These are phyloP conservation scores for Prunus mira DNA, from an alignment of 306 rosid species.

Conservation along the genomic window DNA sequence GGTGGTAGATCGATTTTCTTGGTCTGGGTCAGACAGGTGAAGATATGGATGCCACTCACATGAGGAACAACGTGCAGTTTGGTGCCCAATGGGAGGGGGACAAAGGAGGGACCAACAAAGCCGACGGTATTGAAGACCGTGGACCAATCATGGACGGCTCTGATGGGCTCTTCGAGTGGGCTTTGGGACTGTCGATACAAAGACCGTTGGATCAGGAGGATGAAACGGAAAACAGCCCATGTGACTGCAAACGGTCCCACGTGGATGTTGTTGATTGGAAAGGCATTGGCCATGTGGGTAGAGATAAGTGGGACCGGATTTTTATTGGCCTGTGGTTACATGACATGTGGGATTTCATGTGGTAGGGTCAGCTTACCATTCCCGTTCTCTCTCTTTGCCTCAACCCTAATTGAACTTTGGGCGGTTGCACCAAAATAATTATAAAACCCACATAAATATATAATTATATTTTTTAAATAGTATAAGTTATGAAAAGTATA, in stretches of 20 bases:
- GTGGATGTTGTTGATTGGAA: constrained; percentile 38
- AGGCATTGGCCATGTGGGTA: constrained; percentile 40
- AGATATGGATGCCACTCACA: constrained; percentile 36
- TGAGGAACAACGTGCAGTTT: constrained; percentile 33
- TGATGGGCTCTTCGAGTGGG: constrained; percentile 19
- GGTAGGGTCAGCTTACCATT: constrained; percentile 1
- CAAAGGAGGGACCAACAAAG: constrained; percentile 41
- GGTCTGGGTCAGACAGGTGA: constrained; percentile 11
- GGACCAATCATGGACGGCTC: constrained; percentile 45
- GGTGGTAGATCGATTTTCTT: background rate
- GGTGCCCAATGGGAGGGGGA: constrained; percentile 39
- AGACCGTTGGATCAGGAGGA: constrained; percentile 42
- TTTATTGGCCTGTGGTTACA: constrained; percentile 20
- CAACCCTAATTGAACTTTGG: background rate
- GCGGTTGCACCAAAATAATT: background rate
- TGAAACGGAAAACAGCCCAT: constrained; percentile 29
- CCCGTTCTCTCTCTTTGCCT: background rate
- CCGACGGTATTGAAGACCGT: constrained; percentile 27
- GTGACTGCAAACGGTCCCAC: constrained; percentile 48
- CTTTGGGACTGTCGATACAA: constrained; percentile 15
- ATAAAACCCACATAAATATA: no score
- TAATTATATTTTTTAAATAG: no score
- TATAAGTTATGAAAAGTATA: no score
- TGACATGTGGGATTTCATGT: constrained; percentile 29
- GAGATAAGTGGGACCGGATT: constrained; percentile 18